Conservation (phyloP, 306 rosid species). For the Glycine latifolia region DNA sequence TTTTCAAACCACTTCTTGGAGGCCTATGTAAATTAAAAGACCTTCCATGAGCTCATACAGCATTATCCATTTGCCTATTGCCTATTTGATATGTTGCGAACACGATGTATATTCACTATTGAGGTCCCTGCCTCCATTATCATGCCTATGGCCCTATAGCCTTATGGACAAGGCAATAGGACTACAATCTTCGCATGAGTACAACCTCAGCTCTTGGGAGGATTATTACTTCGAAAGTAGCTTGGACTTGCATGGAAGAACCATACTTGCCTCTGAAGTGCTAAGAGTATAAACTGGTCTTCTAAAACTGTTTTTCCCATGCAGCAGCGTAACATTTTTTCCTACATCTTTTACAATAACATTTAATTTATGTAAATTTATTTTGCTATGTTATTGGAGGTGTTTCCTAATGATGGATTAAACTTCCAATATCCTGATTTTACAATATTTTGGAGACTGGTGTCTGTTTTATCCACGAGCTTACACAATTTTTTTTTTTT, state of each 20-base stretch:
- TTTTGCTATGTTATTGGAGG: neutral
- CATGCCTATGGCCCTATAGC: neutral
- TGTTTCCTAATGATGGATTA: neutral
- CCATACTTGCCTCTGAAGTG: neutral
- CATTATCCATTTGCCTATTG: neutral
- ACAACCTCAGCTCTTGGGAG: neutral
- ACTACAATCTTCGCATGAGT: constrained; percentile 1
- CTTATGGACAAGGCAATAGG: neutral
- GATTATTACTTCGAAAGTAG: neutral
- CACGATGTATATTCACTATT: neutral
- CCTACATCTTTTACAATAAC: neutral
- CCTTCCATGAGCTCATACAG: neutral
- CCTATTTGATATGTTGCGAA: neutral
- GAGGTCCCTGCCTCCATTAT: neutral
- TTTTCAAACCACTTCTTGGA: neutral
- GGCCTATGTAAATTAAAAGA: neutral
- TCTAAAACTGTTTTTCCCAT: neutral
- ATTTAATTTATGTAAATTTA: neutral
- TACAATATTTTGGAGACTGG: neutral
- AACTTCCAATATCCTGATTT: neutral
- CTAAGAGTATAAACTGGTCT: neutral
- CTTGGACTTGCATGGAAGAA: constrained; percentile 1
- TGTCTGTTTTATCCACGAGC: neutral
- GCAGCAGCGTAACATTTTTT: neutral
- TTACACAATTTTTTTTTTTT: neutral